A percentile compares a stretch with the other conserved stretches of the same genome.
Conservation (phyloP, 169 alveolate genomes). For the Eimeria acervulina region DNA sequence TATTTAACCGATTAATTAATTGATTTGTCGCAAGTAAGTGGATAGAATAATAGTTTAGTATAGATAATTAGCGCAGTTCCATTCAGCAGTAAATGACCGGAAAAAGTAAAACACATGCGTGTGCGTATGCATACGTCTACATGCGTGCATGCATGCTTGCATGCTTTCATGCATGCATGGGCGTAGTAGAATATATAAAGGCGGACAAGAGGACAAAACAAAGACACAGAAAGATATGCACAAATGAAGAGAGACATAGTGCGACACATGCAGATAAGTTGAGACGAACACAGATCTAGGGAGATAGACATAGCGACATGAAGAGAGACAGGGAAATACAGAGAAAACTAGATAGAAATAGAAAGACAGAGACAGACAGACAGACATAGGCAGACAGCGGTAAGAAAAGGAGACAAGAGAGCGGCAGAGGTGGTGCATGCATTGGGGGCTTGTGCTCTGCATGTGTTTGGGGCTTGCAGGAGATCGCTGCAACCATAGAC, state of each 20-base stretch:
- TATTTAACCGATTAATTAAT: too few relatives aligned
- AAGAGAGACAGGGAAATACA: not conserved
- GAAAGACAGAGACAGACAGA: too few relatives aligned
- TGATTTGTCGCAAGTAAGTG: too few relatives aligned
- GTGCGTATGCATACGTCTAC: not conserved
- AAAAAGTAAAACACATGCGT: not conserved
- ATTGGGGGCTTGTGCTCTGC: not conserved
- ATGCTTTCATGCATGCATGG: not conserved
- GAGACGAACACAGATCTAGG: not conserved
- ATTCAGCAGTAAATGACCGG: not conserved
- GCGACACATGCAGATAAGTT: too few relatives aligned
- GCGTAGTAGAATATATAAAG: too few relatives aligned
- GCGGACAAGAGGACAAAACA: not conserved
- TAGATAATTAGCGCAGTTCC: too few relatives aligned
- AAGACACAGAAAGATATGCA: not conserved
- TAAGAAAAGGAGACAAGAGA: too few relatives aligned
- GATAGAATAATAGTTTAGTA: not conserved
- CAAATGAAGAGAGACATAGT: too few relatives aligned
- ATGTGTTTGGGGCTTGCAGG: constrained; percentile 45
- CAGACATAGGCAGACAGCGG: too few relatives aligned
- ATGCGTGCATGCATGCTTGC: not conserved
- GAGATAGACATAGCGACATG: not conserved
- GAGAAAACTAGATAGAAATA: not conserved
- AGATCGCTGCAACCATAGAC: constrained; percentile 76
- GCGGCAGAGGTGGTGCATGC: too few relatives aligned